Evolutionary conservation across 129 eudicot genomes (phyloP), one percentile per base, ranked within the genome.

Genomic region (Solidago caesia): DNA sequence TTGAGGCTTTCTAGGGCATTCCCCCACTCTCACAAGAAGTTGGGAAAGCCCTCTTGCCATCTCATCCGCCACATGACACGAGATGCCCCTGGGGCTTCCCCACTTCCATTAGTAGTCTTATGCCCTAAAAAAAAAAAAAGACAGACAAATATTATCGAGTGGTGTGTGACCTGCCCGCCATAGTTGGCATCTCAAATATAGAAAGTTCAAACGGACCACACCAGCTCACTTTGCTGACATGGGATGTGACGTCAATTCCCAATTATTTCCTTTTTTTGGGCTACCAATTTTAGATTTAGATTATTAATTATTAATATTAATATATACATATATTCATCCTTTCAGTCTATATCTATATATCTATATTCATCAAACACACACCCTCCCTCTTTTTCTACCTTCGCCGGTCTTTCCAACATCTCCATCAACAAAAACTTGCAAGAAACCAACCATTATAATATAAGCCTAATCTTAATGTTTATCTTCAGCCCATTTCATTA

Each of bases 331-430:
- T 21, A 65, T 64, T 33, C 47, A 70, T 53, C 65, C 43, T 49
- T 44, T 67, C 15, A 66, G 39, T 33, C 47, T 70, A 39, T 67
- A 67, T 75, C 39, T 33, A 33, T 33, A 33, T 33, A 33, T 53
- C 72, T 66, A 75, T 51, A 9, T 21, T 66, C 47, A 55, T 67
- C 57, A 33, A 4, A 14, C 72, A 33, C 39, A 33, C 39, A 33
- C 3, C 39, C 39, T 33, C 39, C 39, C 39, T 33, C 39, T 33
- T 29, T 64, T 66, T 75, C 64, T 45, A 44, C 57, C 67, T 76
- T 76, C 80, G 80, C 68, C 74, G 74, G 74, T 76, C 67, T 60
- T 67, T 13, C 45, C 70, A 74, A 62, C 49, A 15, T 53, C 60
- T 76, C 51, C 74, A 67, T 33, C 39, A 48, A 55, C 80, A 76